These are phyloP conservation scores for Lyophyllum shimeji DNA, from an alignment of 768 basidiomycete species.

Conservation along the genomic window DNA sequence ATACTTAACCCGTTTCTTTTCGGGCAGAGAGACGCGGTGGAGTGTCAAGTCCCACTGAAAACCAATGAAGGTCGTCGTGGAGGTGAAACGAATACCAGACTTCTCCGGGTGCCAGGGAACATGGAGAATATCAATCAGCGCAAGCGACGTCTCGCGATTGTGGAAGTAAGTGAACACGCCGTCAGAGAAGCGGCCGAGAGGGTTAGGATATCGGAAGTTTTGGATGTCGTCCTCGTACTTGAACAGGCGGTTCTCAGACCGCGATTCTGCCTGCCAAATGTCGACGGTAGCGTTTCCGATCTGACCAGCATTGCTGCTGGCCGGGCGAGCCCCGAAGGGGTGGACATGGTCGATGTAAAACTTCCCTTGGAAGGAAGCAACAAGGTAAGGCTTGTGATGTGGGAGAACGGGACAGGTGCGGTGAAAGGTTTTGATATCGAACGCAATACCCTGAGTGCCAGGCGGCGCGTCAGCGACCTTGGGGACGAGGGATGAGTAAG, in stretches of 20 bases:
- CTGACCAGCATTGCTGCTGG: slow-evolving; percentile 22
- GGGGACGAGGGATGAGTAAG: not conserved
- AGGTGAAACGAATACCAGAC: slow-evolving; percentile 24
- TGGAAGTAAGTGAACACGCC: slow-evolving; percentile 18
- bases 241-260: not conserved
- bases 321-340: slow-evolving; percentile 25
- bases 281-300: slow-evolving; percentile 23
- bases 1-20: slow-evolving; percentile 29
- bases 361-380: slow-evolving; percentile 13
- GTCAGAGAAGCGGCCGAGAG: not conserved
- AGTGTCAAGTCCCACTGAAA: slow-evolving; percentile 30
- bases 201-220: slow-evolving; percentile 21
- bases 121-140: slow-evolving; percentile 9
- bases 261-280: slow-evolving; percentile 22
- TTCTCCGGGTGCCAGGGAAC: slow-evolving; percentile 12
- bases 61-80: slow-evolving; percentile 27
- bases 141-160: slow-evolving; percentile 12
- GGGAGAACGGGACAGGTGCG: slow-evolving; percentile 26
- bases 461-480: slow-evolving; percentile 25
- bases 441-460: slow-evolving; percentile 26
- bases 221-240: slow-evolving; percentile 32
- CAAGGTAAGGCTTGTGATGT: slow-evolving; percentile 21
- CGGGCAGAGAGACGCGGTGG: slow-evolving; percentile 27
- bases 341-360: slow-evolving; percentile 17
- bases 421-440: slow-evolving; percentile 29